Evolutionary conservation across 768 basidiomycete species (phyloP).

Genomic region (Hortiboletus campestris): DNA sequence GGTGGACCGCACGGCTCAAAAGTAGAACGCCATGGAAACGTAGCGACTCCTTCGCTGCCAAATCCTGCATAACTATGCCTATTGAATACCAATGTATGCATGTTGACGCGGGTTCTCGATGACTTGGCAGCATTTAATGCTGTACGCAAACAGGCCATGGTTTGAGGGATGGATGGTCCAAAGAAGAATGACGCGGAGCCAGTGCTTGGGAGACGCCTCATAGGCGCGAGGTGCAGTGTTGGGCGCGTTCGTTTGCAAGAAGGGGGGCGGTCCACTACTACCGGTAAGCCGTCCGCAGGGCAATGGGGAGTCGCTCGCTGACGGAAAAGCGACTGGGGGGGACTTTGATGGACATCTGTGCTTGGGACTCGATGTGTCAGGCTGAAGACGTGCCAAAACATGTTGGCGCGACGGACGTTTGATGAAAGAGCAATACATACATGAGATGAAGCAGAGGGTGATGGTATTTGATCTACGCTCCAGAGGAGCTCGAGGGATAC

Average conservation of each 20-base stretch:
- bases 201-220: constrained; percentile 50
- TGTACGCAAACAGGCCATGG: constrained; percentile 22
- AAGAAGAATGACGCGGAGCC: constrained; percentile 68
- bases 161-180: constrained; percentile 42
- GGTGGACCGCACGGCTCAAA: constrained; percentile 44
- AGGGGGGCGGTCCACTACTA: constrained; percentile 30
- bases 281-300: constrained; percentile 53
- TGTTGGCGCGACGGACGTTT: background rate
- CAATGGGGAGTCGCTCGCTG: constrained; percentile 52
- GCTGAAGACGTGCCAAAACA: constrained; percentile 10
- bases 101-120: constrained; percentile 1
- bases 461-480: constrained; percentile 43
- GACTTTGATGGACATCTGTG: constrained; percentile 10
- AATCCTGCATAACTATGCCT: constrained; percentile 69
- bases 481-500: constrained; percentile 65
- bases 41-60: constrained; percentile 31
- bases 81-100: constrained; percentile 38
- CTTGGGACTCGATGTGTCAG: constrained; percentile 15
- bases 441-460: constrained; percentile 37
- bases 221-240: constrained; percentile 34
- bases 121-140: constrained; percentile 15
- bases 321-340: constrained; percentile 34
- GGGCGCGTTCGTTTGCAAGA: constrained; percentile 29
- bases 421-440: constrained; percentile 6
- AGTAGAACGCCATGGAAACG: constrained; percentile 38